These are phyloP conservation scores for Penicillium robsamsonii DNA, from an alignment of 495 filamentous ascomycete species.

Conservation along the genomic window DNA sequence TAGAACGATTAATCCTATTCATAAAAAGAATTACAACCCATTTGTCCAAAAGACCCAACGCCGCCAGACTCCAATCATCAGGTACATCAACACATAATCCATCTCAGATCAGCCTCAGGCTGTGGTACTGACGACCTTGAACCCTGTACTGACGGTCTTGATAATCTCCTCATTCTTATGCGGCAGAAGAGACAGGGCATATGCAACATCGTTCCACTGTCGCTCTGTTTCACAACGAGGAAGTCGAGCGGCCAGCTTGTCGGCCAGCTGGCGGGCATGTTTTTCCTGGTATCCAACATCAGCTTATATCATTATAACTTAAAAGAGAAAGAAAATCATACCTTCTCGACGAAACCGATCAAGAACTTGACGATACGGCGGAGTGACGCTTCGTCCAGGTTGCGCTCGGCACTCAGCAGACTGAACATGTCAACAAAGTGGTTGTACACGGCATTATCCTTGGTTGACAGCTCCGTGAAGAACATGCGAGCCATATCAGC, in stretches of 20 bases:
- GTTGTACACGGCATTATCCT: constrained; percentile 99
- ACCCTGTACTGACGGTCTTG: constrained; percentile 78
- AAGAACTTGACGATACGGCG: constrained; percentile 87
- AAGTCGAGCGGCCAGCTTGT: constrained; percentile 87
- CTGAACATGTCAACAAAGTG: constrained; percentile 99
- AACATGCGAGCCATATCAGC: constrained; percentile 96
- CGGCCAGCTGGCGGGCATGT: constrained; percentile 91
- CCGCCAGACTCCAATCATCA: constrained; percentile 19
- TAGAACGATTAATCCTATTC: constrained; percentile 1
- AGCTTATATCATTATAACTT: constrained; percentile 4
- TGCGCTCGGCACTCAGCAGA: constrained; percentile 75
- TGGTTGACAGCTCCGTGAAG: constrained; percentile 93
- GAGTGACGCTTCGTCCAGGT: constrained; percentile 79
- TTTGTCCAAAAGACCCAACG: background rate
- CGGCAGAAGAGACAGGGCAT: constrained; percentile 79
- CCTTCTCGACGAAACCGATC: constrained; percentile 95
- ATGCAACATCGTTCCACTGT: constrained; percentile 97
- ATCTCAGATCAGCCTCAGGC: constrained; percentile 42
- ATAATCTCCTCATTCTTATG: constrained; percentile 98
- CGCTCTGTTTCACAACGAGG: constrained; percentile 84
- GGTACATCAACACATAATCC: constrained; percentile 16
- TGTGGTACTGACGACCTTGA: constrained; percentile 70
- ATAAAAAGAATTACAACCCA: constrained; percentile 1
- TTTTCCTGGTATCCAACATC: constrained; percentile 65
- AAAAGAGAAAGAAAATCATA: constrained; percentile 36